phyloP scores from a whole-genome alignment of 129 eudicot species.

The Rutidosis leptorrhynchoides region DNA sequence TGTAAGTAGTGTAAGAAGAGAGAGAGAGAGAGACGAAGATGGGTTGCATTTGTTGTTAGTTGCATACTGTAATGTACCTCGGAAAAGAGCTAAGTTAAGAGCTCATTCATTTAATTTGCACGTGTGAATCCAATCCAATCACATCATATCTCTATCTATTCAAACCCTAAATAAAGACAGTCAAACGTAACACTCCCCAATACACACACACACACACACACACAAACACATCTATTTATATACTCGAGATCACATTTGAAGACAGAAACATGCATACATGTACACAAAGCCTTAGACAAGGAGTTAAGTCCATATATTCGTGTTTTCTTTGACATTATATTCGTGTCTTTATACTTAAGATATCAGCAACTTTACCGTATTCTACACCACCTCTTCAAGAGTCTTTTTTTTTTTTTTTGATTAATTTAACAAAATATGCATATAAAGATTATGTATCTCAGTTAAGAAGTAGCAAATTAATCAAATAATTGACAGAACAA shows the following conservation, averaged over 20 bases:
- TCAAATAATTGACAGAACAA: constrained; percentile 7
- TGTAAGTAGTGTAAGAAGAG: constrained; percentile 36
- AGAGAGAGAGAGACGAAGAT: constrained; percentile 22
- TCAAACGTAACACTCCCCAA: constrained; percentile 23
- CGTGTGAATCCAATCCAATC: constrained; percentile 43
- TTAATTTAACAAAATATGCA: constrained; percentile 7
- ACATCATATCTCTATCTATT: constrained; percentile 7
- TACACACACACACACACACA: not conserved
- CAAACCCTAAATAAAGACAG: constrained; percentile 40
- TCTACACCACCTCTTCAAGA: constrained; percentile 18
- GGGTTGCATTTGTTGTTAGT: constrained; percentile 26
- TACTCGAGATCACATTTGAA: not conserved
- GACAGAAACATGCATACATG: not conserved
- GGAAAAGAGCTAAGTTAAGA: constrained; percentile 54
- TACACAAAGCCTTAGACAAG: constrained; percentile 20
- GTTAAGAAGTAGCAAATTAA: not conserved
- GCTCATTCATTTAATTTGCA: constrained; percentile 33
- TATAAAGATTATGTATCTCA: constrained; percentile 4
- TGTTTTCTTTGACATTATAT: constrained; percentile 23
- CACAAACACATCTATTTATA: not conserved
- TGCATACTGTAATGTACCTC: constrained; percentile 37
- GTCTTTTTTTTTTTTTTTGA: constrained; percentile 13
- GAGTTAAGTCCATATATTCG: constrained; percentile 35
- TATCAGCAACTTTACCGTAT: constrained; percentile 18
- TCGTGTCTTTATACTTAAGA: constrained; percentile 12